phyloP scores from a whole-genome alignment of 2,329 filamentous ascomycete species.

The Aspergillaceae sp. region DNA sequence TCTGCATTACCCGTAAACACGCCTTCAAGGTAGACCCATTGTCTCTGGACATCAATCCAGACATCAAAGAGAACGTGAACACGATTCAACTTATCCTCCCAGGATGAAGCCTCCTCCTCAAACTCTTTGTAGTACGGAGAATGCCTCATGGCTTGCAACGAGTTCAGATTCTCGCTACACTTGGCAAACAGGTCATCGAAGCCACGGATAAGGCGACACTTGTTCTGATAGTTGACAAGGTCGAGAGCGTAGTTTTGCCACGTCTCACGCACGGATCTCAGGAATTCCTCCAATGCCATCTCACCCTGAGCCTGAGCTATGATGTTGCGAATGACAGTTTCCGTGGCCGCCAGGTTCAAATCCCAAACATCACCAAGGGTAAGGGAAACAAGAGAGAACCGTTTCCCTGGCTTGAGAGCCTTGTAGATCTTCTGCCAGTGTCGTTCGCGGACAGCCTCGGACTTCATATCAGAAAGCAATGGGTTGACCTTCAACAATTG shows the following conservation, averaged over 20 bases:
- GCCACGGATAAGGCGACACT: conserved; percentile 90
- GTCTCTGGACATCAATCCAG: conserved; percentile 99
- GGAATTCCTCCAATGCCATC: conserved; percentile 95
- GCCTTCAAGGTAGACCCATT: conserved; percentile 98
- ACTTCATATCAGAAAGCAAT: conserved; percentile 82
- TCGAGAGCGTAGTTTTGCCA: conserved; percentile 95
- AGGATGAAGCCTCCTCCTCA: conserved; percentile 88
- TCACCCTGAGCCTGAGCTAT: conserved; percentile 94
- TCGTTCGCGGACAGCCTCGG: conserved; percentile 88
- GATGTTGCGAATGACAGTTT: conserved; percentile 81
- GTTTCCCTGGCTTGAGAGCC: conserved; percentile 79
- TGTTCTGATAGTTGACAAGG: conserved; percentile 94
- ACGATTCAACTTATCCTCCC: conserved; percentile 97
- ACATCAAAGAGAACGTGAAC: conserved; percentile 97
- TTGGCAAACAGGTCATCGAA: conserved; percentile 98
- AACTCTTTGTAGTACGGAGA: conserved; percentile 99
- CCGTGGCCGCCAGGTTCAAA: conserved; percentile 78
- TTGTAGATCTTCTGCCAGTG: conserved; percentile 99
- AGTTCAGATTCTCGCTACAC: conserved; percentile 96
- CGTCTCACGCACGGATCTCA: conserved; percentile 90
- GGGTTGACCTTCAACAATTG: conserved; percentile 85
- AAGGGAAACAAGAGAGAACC: conserved; percentile 89
- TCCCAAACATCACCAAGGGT: conserved; percentile 99
- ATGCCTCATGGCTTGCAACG: conserved; percentile 95
- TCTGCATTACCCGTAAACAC: conserved; percentile 98